Percentiles rank a stretch among this genome's conserved stretches.
Conservation (phyloP, 2,329 filamentous ascomycete species). For the Helotiales sp. region DNA sequence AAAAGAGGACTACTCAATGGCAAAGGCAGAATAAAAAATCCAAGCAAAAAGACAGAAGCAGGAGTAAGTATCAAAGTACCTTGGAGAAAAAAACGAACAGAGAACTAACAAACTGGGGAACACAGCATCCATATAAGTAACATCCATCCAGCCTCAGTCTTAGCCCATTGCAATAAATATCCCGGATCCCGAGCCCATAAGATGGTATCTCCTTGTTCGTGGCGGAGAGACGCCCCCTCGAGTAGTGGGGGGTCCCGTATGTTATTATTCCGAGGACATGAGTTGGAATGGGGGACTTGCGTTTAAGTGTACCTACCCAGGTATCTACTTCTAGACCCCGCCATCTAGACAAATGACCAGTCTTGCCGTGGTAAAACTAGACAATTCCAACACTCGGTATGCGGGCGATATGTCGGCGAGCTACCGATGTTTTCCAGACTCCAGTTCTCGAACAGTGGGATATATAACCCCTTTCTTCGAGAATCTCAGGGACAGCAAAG, state of each 20-base stretch:
- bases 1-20: conserved; percentile 5
- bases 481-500: neutral
- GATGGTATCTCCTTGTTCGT: conserved; percentile 16
- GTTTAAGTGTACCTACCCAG: neutral
- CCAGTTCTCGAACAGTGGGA: neutral
- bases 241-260: conserved; percentile 25
- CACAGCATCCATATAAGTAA: conserved; percentile 19
- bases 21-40: neutral
- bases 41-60: neutral
- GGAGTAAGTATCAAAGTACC: neutral
- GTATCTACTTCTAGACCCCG: neutral
- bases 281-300: neutral
- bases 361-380: neutral
- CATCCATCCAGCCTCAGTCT: conserved; percentile 16
- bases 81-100: neutral
- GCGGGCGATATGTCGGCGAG: conserved; percentile 3
- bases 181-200: conserved; percentile 22
- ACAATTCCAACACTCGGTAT: conserved; percentile 1
- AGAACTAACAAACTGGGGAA: conserved; percentile 9
- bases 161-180: conserved; percentile 16
- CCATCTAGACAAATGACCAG: neutral
- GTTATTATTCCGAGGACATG: conserved; percentile 30
- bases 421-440: neutral
- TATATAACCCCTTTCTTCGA: neutral
- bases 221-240: conserved; percentile 2